Evolutionary conservation across 371 early-diverging fungal species (phyloP).

Genomic region (Mortierella sp.): DNA sequence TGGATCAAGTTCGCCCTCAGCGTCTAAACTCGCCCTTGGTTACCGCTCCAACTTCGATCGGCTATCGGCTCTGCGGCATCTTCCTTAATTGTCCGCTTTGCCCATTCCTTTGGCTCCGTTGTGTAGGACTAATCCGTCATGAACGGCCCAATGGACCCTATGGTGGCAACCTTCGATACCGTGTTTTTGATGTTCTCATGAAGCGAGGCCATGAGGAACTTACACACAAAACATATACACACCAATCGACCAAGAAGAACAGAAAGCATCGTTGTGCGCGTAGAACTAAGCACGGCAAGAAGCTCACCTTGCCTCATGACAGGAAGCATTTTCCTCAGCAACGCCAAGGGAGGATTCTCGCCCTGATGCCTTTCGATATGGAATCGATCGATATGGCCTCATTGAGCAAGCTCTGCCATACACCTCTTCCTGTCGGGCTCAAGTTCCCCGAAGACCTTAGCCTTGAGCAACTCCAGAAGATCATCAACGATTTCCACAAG

Average conservation of each 20-base stretch:
- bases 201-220: no score
- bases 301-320: neutral
- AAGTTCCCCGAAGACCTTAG: conserved; percentile 30
- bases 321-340: neutral
- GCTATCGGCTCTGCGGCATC: no score
- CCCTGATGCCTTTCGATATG: conserved; percentile 12
- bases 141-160: no score
- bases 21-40: no score
- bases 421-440: conserved; percentile 22
- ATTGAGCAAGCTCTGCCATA: neutral
- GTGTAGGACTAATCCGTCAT: no score
- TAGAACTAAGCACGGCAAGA: neutral
- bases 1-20: no score
- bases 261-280: neutral
- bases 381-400: conserved; percentile 8
- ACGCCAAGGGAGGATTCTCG: conserved; percentile 3
- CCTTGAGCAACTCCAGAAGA: conserved; percentile 21
- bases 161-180: no score
- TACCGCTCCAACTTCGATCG: neutral
- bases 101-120: no score
- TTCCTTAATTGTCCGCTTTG: no score
- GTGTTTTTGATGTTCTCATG: no score
- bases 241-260: neutral
- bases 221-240: no score
- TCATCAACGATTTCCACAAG: conserved; percentile 32